Evolutionary conservation across 2,329 filamentous ascomycete genomes (phyloP), one percentile per base, ranked within the genome.

Genomic region (Raffaelea albimanens): DNA sequence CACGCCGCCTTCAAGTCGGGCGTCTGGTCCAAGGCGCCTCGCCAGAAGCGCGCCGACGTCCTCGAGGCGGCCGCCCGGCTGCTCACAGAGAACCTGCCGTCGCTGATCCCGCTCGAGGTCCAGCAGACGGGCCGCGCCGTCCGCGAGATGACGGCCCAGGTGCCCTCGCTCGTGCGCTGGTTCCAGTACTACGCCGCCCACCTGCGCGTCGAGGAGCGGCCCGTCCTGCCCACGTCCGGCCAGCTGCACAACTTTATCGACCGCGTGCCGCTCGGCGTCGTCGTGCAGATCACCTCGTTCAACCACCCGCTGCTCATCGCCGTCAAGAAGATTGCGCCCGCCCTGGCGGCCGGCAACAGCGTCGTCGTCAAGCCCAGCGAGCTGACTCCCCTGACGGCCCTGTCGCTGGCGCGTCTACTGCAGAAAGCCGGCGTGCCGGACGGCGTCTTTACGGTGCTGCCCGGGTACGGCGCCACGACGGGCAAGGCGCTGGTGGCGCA

Each of bases 121-220:
- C 66, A 62, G 31, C 83, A 87, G 61, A 87, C 83, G 0, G 83
- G 83, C 3, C 77, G 83, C 1, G 77, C 78, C 0, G 67, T 83
- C 23, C 77, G 82, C 22, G 83, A 87, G 60, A 85, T 87, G 80
- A 70, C 72, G 43, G 81, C 82, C 1, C 83, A 72, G 25, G 75
- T 83, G 5, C 76, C 78, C 0, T 78, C 76, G 1, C 68, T 87
- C 0, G 72, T 80, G 1, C 76, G 78, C 40, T 87, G 83, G 83
- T 80, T 87, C 63, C 78, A 76, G 50, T 87, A 87, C 65, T 87
- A 83, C 57, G 81, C 82, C 2, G 71, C 80, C 0, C 59, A 85
- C 1, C 70, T 84, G 29, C 75, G 83, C n/a, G 80, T 77, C 1
- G 80, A 85, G 57, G 80, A 85, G 62, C 73, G 80, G 2, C 64